Base-by-base conservation (phyloP, 306 rosid genomes). In the Acmispon strigosus region DNA sequence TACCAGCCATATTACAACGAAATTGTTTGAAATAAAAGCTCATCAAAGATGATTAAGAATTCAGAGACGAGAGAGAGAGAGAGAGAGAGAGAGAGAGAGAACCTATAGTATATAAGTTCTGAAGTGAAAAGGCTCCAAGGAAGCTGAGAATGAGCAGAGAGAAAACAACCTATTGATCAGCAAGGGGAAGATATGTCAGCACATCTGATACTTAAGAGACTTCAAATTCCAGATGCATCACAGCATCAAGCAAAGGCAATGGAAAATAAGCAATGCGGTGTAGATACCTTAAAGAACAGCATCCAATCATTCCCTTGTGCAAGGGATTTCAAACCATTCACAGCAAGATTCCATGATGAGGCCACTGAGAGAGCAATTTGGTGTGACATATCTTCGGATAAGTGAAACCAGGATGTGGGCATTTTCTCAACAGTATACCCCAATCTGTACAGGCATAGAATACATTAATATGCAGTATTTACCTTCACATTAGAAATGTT, bases 401-500 rank as follows among this genome's bases (percentile, higher is more conserved):
- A 73, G 80, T 86, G 80, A 78, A 94, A 94, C 85, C 86, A 75
- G 56, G 96, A 90, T 1, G 72, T 41, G 10, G 89, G 86, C 44
- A 90, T 79, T 86, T 90, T 94, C 84, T 90, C 91, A 55, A 94
- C 22, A 29, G 78, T 84, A 60, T 84, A 94, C 63, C 98, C 98
- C 50, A 86, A 86, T 75, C 97, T 94, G 83, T 77, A 79, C 49
- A 70, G 66, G 59, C 47, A 83, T 48, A 64, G 75, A 64, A 61
- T 61, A 50, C 68, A 19, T 22, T 4, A 51, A 48, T 36, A 44
- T 50, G 78, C 58, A 77, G 73, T 50, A 72, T 57, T 73, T 66
- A 67, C 55, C 59, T 66, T 82, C 48, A 67, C 50, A 80, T 10
- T 37, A 48, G 12, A 70, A 44, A 48, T 18, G 62, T 68, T 78